These are phyloP conservation scores for Saccharomycopsis selenospora DNA, from an alignment of 805 yeast genomes.

Conservation along the genomic window DNA sequence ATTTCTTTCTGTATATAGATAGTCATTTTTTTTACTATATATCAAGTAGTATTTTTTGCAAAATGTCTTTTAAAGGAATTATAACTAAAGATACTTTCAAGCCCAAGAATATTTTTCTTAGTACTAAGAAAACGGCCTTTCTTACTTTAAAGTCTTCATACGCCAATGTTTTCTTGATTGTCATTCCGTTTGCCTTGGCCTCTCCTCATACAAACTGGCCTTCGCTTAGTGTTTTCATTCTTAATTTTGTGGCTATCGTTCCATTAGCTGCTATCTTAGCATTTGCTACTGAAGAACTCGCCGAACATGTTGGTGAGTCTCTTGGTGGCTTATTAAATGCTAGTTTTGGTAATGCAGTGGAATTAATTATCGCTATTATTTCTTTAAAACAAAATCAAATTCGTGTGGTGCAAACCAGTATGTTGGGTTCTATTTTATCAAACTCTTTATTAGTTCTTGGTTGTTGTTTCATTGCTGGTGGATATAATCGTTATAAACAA, in stretches of 20 bases:
- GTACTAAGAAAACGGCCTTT: slow-evolving; percentile 12
- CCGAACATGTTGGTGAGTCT: slow-evolving; percentile 83
- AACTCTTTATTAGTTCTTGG: slow-evolving; percentile 87
- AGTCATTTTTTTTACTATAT: too few relatives aligned
- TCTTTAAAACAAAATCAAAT: slow-evolving; percentile 83
- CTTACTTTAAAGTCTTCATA: slow-evolving; percentile 41
- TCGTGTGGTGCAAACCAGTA: slow-evolving; percentile 91
- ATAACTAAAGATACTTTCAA: slow-evolving; percentile 16
- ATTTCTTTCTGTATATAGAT: too few relatives aligned
- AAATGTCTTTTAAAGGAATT: slow-evolving; percentile 12
- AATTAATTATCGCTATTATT: slow-evolving; percentile 86
- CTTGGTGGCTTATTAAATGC: slow-evolving; percentile 95
- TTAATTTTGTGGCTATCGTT: slow-evolving; percentile 84
- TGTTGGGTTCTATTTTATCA: slow-evolving; percentile 90
- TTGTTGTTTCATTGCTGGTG: slow-evolving; percentile 90
- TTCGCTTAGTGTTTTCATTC: slow-evolving; percentile 49
- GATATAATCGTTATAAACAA: slow-evolving; percentile 78
- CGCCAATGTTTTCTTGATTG: slow-evolving; percentile 65
- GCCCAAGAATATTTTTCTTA: slow-evolving; percentile 9
- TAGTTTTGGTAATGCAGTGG: slow-evolving; percentile 96
- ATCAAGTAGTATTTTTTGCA: too few relatives aligned
- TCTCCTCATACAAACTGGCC: slow-evolving; percentile 56
- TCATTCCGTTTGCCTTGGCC: slow-evolving; percentile 84
- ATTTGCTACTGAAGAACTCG: slow-evolving; percentile 86
- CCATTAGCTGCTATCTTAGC: slow-evolving; percentile 93